Percentiles rank a stretch among this genome's conserved stretches.
Conservation (phyloP, 164 flowering plant genomes). For the Magnolia officinalis region DNA sequence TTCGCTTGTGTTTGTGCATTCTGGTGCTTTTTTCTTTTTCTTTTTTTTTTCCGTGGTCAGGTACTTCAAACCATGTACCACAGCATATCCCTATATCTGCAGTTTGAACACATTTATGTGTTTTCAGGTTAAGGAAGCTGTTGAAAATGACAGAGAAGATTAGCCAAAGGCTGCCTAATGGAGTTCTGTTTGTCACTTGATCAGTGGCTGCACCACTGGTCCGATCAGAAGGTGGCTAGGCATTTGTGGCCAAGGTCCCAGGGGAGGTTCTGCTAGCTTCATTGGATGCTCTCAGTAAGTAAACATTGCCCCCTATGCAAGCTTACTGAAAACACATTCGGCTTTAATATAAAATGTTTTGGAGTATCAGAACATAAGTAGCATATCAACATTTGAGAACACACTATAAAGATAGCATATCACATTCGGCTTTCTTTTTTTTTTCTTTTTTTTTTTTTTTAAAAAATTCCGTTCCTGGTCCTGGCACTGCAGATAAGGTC, state of each 20-base stretch:
- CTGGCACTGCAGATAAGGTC: conserved; percentile 33
- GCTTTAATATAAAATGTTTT: too few species aligned
- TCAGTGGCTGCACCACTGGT: conserved; percentile 55
- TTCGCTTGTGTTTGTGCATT: too few species aligned
- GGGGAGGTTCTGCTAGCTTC: conserved; percentile 87
- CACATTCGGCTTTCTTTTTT: too few species aligned
- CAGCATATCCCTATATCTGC: too few species aligned
- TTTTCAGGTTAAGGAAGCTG: conserved; percentile 57
- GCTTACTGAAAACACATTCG: too few species aligned
- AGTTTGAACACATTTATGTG: background rate
- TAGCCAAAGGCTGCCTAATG: conserved; percentile 63
- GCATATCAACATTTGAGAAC: background rate
- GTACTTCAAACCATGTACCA: too few species aligned
- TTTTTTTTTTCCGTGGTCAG: too few species aligned
- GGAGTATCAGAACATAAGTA: too few species aligned
- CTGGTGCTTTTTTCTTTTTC: too few species aligned
- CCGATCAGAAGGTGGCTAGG: conserved; percentile 63
- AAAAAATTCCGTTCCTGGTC: too few species aligned
- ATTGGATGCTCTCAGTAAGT: conserved; percentile 89
- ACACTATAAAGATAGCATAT: background rate
- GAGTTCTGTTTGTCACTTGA: conserved; percentile 53
- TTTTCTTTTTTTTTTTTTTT: too few species aligned
- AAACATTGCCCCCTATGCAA: too few species aligned
- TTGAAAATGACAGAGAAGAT: conserved; percentile 77
- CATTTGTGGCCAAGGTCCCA: conserved; percentile 58